Base-by-base conservation (phyloP, 1,139 yeast genomes). In the Casaregolazyma lundiana region DNA sequence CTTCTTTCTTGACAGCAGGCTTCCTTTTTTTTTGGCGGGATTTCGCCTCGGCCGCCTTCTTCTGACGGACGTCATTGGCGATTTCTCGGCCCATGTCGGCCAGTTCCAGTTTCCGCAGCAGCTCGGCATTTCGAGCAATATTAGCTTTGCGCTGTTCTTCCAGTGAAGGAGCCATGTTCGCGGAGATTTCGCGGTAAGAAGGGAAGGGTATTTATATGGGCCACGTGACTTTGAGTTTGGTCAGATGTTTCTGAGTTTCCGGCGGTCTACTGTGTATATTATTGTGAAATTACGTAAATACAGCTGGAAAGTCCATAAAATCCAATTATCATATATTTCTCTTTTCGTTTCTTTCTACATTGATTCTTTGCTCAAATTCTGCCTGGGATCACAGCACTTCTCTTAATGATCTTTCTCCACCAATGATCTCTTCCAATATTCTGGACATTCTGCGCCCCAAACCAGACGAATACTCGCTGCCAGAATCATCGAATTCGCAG, bases 1-100 rank as follows among this genome's bases (percentile, higher is more conserved):
- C 48, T 26, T 53, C 46, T 22, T 52, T 41, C 32, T 45, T 41
- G 18, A 49, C 26, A 22, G 49, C 21, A 4, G 49, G 42, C 32
- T 42, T 45, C 49, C 71, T 73, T 11, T 66, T 72, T 51, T 69
- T 45, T 2, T 47, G 38, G 17, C 47, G 41, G 11, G 47, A 29
- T 15, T 26, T 38, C n/a, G 45, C 21, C 32, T 44, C 24, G 15
- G 46, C 20, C 3, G 44, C 29, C 47, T 44, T 40, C 29, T 43
- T 42, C 8, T 39, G 41, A 9, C 49, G 30, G 20, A 36, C 39
- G 36, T 55, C 65, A 21, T 53, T 53, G 39, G 56, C 58, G 11
- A 63, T 53, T 3, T 53, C 57, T 8, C 50, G 36, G n/a, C 59
- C 57, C 20, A 60, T 51, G 20, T 58, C 61, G 30, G 56, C 54